Evolutionary conservation across 139 green algal genomes (phyloP), one percentile per base, ranked within the genome.

Genomic region (Tetradesmus lagerheimii): DNA sequence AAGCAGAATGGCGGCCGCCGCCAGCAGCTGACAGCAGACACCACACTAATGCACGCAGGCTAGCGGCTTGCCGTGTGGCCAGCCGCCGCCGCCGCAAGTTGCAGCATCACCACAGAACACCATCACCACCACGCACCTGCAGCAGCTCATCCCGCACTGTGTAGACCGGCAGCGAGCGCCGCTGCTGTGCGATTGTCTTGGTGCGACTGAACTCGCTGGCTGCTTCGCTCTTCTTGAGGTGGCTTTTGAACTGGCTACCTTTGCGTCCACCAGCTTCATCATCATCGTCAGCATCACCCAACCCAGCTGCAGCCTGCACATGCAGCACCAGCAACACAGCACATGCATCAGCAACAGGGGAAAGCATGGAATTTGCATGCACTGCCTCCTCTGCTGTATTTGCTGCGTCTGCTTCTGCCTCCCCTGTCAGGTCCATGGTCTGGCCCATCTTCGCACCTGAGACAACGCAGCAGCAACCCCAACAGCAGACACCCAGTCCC

Each of bases 371-470:
- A 8, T 27, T 5, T 8, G 23, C 66, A 35, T 38, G 23, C 78
- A 84, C 78, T 41, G 75, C 76, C 27, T 57, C 64, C 34, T 39
- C 89, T 18, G 79, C 71, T 25, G 47, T 93, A 31, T 94, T 85
- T 4, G 89, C 85, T 15, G 90, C 93, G 87, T 97, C 95, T 29
- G 93, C 94, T 85, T 96, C 90, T 92, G 99, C 97, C 34, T 93
- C 95, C 38, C 94, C 93, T 2, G 97, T 99, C 50, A 98, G 88
- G 5, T 98, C 98, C 53, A 98, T 98, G 91, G 99, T 95, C 75
- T 96, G 78, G 20, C 96, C 98, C 93, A 99, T 99, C 92, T 99
- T 99, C 77, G 95, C 98, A 45, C 97, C 96, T 31, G 97, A 99
- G 93, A 99, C 45, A 57, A 12, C 45, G 1, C 11, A 57, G 14